Conservation (phyloP, 768 basidiomycete genomes). For the Auricularia sp. region DNA sequence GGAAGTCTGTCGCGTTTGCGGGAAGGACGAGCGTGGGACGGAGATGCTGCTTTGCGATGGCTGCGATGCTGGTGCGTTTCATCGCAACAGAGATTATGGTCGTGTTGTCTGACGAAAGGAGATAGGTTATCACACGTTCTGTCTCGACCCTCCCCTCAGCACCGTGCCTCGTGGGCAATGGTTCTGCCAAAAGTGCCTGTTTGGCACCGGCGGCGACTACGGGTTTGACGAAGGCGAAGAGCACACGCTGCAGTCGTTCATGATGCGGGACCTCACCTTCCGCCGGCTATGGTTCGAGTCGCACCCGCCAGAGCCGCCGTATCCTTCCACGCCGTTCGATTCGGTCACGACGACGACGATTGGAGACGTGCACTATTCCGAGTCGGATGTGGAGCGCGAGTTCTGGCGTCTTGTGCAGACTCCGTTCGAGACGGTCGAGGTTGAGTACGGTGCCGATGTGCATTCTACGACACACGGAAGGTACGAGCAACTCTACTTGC, state of each 20-base stretch:
- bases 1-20: constrained; percentile 32
- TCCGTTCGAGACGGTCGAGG: constrained; percentile 82
- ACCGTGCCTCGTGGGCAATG: constrained; percentile 88
- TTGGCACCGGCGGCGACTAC: constrained; percentile 88
- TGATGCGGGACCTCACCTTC: constrained; percentile 83
- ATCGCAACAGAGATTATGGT: constrained; percentile 2
- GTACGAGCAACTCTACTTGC: constrained; percentile 31
- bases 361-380: constrained; percentile 60
- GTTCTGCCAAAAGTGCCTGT: constrained; percentile 88
- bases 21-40: constrained; percentile 76
- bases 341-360: constrained; percentile 46
- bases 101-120: constrained; percentile 5
- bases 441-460: constrained; percentile 99
- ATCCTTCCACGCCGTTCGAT: constrained; percentile 21
- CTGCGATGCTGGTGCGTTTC: constrained; percentile 60
- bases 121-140: constrained; percentile 91
- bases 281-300: constrained; percentile 78
- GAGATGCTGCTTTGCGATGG: constrained; percentile 90
- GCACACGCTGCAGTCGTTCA: constrained; percentile 84
- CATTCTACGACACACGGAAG: constrained; percentile 97
- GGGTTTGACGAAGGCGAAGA: constrained; percentile 98
- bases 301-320: constrained; percentile 43
- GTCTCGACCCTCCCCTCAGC: constrained; percentile 82
- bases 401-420: constrained; percentile 96
- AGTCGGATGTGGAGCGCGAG: constrained; percentile 86